Percentiles rank a stretch among this genome's conserved stretches.
Evolutionary conservation across 164 flowering plant genomes (phyloP).

Genomic region (Piper betle): DNA sequence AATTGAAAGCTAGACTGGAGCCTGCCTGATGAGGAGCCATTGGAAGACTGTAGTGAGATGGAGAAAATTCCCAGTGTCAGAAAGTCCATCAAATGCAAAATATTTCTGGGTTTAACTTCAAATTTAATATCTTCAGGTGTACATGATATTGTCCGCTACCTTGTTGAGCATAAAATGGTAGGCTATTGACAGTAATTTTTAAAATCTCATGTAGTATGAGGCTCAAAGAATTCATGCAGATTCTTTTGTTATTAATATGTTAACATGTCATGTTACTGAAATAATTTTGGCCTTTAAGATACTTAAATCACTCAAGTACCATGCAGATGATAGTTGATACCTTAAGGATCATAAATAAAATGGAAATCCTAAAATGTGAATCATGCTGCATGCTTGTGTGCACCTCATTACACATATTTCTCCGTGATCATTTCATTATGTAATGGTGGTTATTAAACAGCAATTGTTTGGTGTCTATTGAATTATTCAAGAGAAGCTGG

Average conservation of each 20-base stretch:
- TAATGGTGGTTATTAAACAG: no score
- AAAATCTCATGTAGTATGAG: neutral
- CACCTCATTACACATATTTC: neutral
- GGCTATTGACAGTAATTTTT: slow-evolving; percentile 7
- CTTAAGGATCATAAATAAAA: no score
- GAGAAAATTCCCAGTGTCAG: slow-evolving; percentile 42
- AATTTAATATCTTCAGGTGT: slow-evolving; percentile 90
- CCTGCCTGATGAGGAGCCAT: slow-evolving; percentile 48
- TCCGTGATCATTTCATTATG: no score
- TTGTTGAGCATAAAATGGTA: slow-evolving; percentile 85
- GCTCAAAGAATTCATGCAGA: neutral
- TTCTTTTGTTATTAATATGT: no score
- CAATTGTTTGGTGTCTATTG: no score
- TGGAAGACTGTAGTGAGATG: slow-evolving; percentile 53
- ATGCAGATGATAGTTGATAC: no score
- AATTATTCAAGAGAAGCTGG: no score
- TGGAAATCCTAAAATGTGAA: neutral
- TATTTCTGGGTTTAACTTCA: slow-evolving; percentile 89
- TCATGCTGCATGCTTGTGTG: neutral
- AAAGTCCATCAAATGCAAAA: slow-evolving; percentile 57
- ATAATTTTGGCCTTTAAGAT: no score
- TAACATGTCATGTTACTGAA: no score
- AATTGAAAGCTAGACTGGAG: slow-evolving; percentile 73
- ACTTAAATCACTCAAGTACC: no score
- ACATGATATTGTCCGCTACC: slow-evolving; percentile 72